Evolutionary conservation across 2,329 filamentous ascomycete genomes (phyloP).

Genomic region (Hymenoscyphus linearis): DNA sequence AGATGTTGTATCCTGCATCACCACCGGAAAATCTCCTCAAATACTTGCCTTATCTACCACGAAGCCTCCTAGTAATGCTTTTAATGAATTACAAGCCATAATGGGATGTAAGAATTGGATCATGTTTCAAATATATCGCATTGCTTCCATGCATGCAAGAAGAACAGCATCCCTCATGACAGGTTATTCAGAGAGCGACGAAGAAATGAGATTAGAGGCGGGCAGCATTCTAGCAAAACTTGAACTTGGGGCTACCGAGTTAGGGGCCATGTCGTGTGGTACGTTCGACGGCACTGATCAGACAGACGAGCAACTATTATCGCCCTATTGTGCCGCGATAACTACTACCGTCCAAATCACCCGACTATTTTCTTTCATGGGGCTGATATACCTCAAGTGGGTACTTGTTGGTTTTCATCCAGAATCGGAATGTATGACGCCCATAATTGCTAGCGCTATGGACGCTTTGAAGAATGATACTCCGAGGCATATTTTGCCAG

Average conservation of each 20-base stretch:
- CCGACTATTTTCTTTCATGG: conserved; percentile 20
- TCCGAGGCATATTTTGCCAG: conserved; percentile 15
- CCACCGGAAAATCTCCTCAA: conserved; percentile 38
- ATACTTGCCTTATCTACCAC: conserved; percentile 38
- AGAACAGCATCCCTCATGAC: conserved; percentile 37
- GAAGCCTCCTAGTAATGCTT: conserved; percentile 36
- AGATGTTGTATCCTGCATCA: conserved; percentile 46
- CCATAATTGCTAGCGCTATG: conserved; percentile 18
- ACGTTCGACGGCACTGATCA: background rate
- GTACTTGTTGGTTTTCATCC: conserved; percentile 21
- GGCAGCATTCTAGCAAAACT: conserved; percentile 22
- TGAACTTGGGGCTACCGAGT: conserved; percentile 17
- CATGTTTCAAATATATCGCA: conserved; percentile 48
- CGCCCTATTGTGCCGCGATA: conserved; percentile 8
- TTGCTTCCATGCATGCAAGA: conserved; percentile 49
- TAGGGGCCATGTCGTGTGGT: background rate
- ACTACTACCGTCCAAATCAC: conserved; percentile 18
- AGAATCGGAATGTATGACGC: conserved; percentile 11
- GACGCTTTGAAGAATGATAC: conserved; percentile 18
- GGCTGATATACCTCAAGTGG: conserved; percentile 26
- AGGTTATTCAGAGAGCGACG: conserved; percentile 3
- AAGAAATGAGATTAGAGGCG: conserved; percentile 10
- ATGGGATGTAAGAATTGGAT: conserved; percentile 54
- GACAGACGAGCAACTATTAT: background rate
- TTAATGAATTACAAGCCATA: conserved; percentile 41